Evolutionary conservation across 352 stramenopile genomes (phyloP), one percentile per base, ranked within the genome.

Genomic region (Phytopythium mirpurense): DNA sequence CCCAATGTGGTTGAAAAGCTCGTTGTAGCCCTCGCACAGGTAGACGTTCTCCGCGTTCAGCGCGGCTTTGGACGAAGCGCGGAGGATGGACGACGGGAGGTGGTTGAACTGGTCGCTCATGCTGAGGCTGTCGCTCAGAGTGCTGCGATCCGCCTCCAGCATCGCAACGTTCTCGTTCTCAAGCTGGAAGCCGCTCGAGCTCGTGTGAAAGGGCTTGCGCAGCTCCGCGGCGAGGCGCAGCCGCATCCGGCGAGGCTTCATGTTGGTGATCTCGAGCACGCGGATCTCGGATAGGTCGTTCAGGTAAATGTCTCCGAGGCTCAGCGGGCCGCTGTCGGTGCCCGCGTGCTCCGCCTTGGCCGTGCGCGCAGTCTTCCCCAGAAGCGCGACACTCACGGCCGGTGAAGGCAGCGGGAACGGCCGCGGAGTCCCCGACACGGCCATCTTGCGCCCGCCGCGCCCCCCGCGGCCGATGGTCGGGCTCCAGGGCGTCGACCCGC

Each of bases 1-100:
- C 7, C 67, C 80, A 32, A 95, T 92, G 40, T 94, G 81, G 62
- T 95, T 95, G 54, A 95, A 95, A 3, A 95, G 66, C 54, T 95
- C 86, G 53, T 95, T 95, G 75, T 93, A 95, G 42, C 82, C 83
- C 52, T 94, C 83, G 51, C 77, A 83, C 0, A 95, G 63, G 32
- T 93, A 92, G 41, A 87, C 67, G 49, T 92, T 94, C 54, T 94
- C 83, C 0, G 77, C 70, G 21, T 65, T 83, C 0, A 92, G 74
- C 29, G 75, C 69, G 3, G 78, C 75, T 47, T 85, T 89, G 14
- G 79, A 78, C 2, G 79, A 84, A 41, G 78, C 72, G 12, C 82
- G 79, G 24, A 92, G 55, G 23, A 94, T 74, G 9, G 82, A 88
- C 37, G 77, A 74, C 8, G 78, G 83, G 37, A 88, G 59, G 51